phyloP scores from a whole-genome alignment of 371 early-diverging fungal genomes.

The Mucor ambiguus region DNA sequence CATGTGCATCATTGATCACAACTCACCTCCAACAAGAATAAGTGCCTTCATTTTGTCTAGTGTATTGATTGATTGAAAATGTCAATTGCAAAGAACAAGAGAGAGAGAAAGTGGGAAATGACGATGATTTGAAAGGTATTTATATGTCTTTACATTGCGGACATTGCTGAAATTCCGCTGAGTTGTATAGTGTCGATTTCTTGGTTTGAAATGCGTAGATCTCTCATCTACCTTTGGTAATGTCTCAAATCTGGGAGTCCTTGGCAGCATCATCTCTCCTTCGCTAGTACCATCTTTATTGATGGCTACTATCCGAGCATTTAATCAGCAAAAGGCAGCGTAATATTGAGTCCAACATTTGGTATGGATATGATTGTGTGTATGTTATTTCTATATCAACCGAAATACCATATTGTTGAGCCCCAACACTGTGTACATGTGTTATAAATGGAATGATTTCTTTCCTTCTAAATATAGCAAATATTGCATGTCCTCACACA shows the following conservation, averaged over 20 bases:
- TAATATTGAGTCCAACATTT: background rate
- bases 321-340: background rate
- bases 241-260: background rate
- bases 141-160: constrained; percentile 3
- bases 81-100: constrained; percentile 15
- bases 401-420: constrained; percentile 3
- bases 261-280: background rate
- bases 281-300: background rate
- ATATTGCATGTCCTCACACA: background rate
- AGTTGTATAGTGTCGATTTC: too few species aligned
- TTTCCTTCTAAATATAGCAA: background rate
- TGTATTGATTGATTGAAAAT: background rate
- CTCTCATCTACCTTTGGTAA: background rate
- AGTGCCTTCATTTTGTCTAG: constrained; percentile 88
- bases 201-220: constrained; percentile 5
- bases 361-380: background rate
- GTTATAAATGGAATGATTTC: background rate
- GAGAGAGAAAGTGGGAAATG: background rate
- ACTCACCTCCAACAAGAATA: constrained; percentile 96
- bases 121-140: constrained; percentile 2
- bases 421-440: background rate
- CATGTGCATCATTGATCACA: background rate
- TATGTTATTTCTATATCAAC: constrained; percentile 10
- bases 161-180: constrained; percentile 11
- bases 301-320: background rate